Evolutionary conservation across 106 monocot genomes (phyloP).

Genomic region (Allium sativum): DNA sequence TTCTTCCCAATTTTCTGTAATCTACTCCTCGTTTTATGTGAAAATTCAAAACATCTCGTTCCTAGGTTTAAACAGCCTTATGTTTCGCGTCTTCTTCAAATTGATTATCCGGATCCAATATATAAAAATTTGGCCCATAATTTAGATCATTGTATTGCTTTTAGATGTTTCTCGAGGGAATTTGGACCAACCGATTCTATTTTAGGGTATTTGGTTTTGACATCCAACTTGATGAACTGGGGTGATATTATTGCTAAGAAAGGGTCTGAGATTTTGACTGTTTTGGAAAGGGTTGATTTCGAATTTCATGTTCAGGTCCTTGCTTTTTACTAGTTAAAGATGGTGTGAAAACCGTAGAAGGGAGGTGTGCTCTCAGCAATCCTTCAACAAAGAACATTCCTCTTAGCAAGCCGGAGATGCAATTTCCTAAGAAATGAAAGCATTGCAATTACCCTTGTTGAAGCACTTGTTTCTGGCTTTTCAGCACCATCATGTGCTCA

Average conservation of each 20-base stretch:
- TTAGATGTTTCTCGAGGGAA: conserved; percentile 14
- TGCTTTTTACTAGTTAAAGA: conserved; percentile 72
- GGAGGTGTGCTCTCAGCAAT: conserved; percentile 66
- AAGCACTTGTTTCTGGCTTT: too few species aligned
- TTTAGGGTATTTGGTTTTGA: conserved; percentile 13
- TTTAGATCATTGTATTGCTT: conserved; percentile 24
- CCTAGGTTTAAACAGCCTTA: too few species aligned
- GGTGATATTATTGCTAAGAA: conserved; percentile 24
- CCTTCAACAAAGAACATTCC: too few species aligned
- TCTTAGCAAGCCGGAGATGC: too few species aligned
- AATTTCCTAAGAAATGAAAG: too few species aligned
- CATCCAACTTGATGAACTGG: conserved; percentile 34
- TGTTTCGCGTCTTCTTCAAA: conserved; percentile 52
- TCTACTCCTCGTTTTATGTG: too few species aligned
- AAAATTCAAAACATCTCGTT: too few species aligned
- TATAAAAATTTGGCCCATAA: conserved; percentile 52
- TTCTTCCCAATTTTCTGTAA: too few species aligned
- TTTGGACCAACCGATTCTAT: conserved; percentile 6
- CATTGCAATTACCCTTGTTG: too few species aligned
- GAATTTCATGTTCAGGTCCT: conserved; percentile 76
- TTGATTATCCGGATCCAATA: conserved; percentile 29
- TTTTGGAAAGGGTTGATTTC: conserved; percentile 29
- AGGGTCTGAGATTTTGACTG: conserved; percentile 33
- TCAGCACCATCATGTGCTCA: too few species aligned
- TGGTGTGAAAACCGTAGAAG: conserved; percentile 70